Evolutionary conservation across 179 eudicot species (phyloP).

Genomic region (Silene coronaria): DNA sequence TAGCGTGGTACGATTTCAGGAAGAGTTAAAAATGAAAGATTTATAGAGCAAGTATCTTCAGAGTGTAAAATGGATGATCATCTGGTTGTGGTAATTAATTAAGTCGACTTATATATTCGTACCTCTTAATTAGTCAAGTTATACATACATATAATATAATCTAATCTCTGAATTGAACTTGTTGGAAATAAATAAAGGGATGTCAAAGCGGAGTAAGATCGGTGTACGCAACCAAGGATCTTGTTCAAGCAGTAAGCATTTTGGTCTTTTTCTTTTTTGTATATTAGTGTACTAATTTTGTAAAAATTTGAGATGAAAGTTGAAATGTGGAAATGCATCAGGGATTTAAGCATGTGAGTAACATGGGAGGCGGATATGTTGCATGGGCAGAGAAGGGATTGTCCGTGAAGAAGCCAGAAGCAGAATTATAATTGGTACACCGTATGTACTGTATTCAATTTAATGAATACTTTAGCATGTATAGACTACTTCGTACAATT

Average conservation of each 20-base stretch:
- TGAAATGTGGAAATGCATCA: constrained; percentile 21
- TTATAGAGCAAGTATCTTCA: constrained; percentile 57
- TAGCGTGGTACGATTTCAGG: too few species aligned
- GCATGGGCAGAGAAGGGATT: constrained; percentile 61
- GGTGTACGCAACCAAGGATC: constrained; percentile 55
- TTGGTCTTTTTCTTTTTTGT: not conserved
- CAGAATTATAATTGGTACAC: constrained; percentile 28
- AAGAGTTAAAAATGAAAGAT: constrained; percentile 64
- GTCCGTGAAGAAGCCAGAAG: constrained; percentile 30
- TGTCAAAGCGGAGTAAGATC: constrained; percentile 83
- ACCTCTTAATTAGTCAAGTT: too few species aligned
- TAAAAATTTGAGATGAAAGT: too few species aligned
- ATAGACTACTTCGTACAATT: too few species aligned
- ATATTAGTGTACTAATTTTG: too few species aligned
- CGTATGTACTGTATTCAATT: too few species aligned
- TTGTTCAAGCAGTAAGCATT: constrained; percentile 56
- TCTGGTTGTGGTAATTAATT: constrained; percentile 73
- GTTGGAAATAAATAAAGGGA: constrained; percentile 60
- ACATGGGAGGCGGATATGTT: constrained; percentile 79
- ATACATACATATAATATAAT: too few species aligned
- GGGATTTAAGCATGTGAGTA: constrained; percentile 65
- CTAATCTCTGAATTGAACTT: too few species aligned
- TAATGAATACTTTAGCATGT: too few species aligned
- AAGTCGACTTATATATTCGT: too few species aligned
- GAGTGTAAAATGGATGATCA: constrained; percentile 47